Evolutionary conservation across 2,329 filamentous ascomycete genomes (phyloP).

Genomic region (Lachnellula arida): DNA sequence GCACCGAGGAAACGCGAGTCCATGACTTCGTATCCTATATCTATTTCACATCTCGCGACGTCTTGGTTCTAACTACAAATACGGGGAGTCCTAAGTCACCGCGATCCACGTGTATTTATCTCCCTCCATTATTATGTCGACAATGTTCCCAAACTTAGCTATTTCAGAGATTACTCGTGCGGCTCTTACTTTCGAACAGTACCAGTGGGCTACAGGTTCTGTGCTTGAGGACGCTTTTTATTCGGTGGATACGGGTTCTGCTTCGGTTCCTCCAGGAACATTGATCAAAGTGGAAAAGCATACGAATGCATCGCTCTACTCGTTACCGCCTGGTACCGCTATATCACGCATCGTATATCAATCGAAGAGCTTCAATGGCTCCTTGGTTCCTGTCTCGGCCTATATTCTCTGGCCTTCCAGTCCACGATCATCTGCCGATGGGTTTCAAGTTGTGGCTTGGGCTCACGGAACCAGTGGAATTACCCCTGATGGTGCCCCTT

Average conservation of each 20-base stretch:
- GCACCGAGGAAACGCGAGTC: too few relatives aligned
- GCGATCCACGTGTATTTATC: too few relatives aligned
- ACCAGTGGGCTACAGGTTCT: background rate
- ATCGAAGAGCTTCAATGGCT: background rate
- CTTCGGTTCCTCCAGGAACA: background rate
- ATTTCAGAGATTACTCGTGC: background rate
- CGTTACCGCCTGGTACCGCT: background rate
- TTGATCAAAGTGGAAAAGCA: background rate
- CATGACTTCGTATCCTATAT: too few relatives aligned
- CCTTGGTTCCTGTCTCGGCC: slow-evolving; percentile 1
- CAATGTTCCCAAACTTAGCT: background rate
- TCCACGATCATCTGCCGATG: background rate
- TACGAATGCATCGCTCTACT: background rate
- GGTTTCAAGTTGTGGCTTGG: slow-evolving; percentile 8
- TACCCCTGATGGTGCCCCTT: slow-evolving; percentile 37
- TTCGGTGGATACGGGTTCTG: background rate
- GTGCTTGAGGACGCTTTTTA: background rate
- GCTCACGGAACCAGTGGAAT: slow-evolving; percentile 41
- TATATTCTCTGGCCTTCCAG: slow-evolving; percentile 3
- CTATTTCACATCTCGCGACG: too few relatives aligned
- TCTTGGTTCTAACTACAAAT: too few relatives aligned
- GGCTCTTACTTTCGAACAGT: background rate
- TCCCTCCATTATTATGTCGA: background rate
- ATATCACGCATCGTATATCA: slow-evolving; percentile 4
- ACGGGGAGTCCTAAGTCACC: too few relatives aligned